A percentile compares a stretch with the other conserved stretches of the same genome.
Evolutionary conservation across 2,329 filamentous ascomycete genomes (phyloP).

Genomic region (Chaetothyriales sp.): DNA sequence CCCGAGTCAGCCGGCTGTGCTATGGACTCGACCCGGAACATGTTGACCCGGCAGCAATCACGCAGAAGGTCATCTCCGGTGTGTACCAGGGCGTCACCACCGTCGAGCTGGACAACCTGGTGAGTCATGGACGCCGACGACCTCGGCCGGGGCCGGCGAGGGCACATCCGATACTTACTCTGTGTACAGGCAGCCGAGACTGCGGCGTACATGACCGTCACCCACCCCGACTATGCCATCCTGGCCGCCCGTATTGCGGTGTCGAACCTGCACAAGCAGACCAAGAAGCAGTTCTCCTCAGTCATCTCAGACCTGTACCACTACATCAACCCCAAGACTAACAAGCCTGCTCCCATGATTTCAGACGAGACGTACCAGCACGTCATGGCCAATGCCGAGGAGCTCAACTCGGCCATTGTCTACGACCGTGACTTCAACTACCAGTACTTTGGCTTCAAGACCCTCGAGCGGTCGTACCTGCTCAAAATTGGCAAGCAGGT

Average conservation of each 20-base stretch:
- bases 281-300: constrained; percentile 98
- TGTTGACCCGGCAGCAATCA: constrained; percentile 95
- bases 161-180: constrained; percentile 17
- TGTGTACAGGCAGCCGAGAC: constrained; percentile 76
- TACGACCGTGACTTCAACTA: constrained; percentile 99
- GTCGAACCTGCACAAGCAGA: constrained; percentile 99
- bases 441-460: constrained; percentile 99
- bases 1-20: constrained; percentile 91
- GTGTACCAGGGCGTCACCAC: constrained; percentile 98
- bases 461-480: constrained; percentile 90
- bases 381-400: constrained; percentile 90
- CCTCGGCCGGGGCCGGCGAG: neutral
- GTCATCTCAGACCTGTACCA: constrained; percentile 87
- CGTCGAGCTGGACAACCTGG: constrained; percentile 88
- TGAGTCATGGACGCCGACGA: constrained; percentile 36
- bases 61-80: constrained; percentile 97
- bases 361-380: constrained; percentile 79
- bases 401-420: constrained; percentile 96
- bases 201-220: constrained; percentile 98
- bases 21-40: constrained; percentile 93
- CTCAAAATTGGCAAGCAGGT: constrained; percentile 92
- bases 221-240: constrained; percentile 96
- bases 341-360: constrained; percentile 79
- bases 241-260: constrained; percentile 96
- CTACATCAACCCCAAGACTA: constrained; percentile 92